phyloP scores from a whole-genome alignment of 2,329 filamentous ascomycete genomes.

The Talaromyces verruculosus region DNA sequence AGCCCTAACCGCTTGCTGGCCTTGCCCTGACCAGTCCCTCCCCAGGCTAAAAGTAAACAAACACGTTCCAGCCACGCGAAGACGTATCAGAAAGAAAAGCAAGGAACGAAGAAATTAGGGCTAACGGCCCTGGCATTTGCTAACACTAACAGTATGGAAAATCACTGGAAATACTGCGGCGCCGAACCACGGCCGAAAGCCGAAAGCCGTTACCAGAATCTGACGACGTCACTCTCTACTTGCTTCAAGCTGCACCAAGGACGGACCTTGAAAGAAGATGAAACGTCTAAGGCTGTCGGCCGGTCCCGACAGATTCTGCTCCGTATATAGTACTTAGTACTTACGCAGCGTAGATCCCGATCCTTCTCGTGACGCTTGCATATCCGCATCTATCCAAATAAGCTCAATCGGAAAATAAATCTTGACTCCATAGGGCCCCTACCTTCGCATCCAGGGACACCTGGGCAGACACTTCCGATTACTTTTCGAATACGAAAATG shows the following conservation, averaged over 20 bases:
- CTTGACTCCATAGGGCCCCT: neutral
- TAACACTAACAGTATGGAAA: neutral
- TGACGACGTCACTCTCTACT: neutral
- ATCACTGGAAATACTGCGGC: neutral
- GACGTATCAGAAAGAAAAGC: neutral
- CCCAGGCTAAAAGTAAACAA: neutral
- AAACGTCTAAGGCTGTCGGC: neutral
- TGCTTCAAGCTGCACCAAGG: neutral
- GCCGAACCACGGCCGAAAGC: constrained; percentile 15
- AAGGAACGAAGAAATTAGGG: neutral
- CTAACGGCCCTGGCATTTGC: neutral
- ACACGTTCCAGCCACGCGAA: neutral
- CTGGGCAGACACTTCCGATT: neutral
- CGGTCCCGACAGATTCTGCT: neutral
- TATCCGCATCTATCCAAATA: neutral
- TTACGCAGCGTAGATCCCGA: neutral
- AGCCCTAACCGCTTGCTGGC: neutral
- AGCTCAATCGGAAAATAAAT: neutral
- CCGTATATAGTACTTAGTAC: too few species aligned
- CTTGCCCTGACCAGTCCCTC: neutral
- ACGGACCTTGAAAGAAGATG: neutral
- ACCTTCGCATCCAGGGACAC: neutral
- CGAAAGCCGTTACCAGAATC: neutral
- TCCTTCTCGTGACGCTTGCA: neutral
- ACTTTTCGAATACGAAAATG: constrained; percentile 1